Evolutionary conservation across 2,329 filamentous ascomycete genomes (phyloP).

Genomic region (Penicillium rolfsii): DNA sequence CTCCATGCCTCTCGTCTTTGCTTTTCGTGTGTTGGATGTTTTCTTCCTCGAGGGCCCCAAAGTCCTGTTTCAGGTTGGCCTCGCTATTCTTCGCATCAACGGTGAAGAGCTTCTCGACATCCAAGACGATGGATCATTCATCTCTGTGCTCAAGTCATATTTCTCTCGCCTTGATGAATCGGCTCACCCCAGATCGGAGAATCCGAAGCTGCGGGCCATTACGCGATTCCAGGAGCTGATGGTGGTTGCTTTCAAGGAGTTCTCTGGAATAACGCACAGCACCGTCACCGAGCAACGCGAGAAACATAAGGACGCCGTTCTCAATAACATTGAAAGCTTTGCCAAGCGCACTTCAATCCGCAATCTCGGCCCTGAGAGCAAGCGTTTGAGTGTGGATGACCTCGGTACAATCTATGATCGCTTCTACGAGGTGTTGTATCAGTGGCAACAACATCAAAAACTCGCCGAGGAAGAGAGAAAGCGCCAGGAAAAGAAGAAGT

Average conservation of each 20-base stretch:
- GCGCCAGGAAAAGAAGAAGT: slow-evolving; percentile 64
- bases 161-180: slow-evolving; percentile 93
- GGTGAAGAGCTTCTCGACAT: slow-evolving; percentile 94
- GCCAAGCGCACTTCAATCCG: slow-evolving; percentile 95
- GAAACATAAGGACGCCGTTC: slow-evolving; percentile 91
- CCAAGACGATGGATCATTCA: slow-evolving; percentile 92
- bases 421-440: slow-evolving; percentile 90
- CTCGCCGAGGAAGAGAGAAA: slow-evolving; percentile 75
- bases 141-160: slow-evolving; percentile 92
- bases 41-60: slow-evolving; percentile 99
- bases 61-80: slow-evolving; percentile 92
- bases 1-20: slow-evolving; percentile 98
- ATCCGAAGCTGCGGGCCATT: slow-evolving; percentile 88
- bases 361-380: slow-evolving; percentile 94
- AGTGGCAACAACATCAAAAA: slow-evolving; percentile 80
- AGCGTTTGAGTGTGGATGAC: slow-evolving; percentile 81
- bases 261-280: slow-evolving; percentile 90
- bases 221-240: slow-evolving; percentile 97
- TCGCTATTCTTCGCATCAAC: slow-evolving; percentile 96
- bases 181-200: slow-evolving; percentile 92
- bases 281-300: slow-evolving; percentile 86
- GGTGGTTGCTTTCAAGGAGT: slow-evolving; percentile 99
- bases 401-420: slow-evolving; percentile 89
- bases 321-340: slow-evolving; percentile 96
- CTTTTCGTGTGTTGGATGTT: slow-evolving; percentile 92